Evolutionary conservation across 768 basidiomycete genomes (phyloP).

Genomic region (Phlebiopsis gigantea): DNA sequence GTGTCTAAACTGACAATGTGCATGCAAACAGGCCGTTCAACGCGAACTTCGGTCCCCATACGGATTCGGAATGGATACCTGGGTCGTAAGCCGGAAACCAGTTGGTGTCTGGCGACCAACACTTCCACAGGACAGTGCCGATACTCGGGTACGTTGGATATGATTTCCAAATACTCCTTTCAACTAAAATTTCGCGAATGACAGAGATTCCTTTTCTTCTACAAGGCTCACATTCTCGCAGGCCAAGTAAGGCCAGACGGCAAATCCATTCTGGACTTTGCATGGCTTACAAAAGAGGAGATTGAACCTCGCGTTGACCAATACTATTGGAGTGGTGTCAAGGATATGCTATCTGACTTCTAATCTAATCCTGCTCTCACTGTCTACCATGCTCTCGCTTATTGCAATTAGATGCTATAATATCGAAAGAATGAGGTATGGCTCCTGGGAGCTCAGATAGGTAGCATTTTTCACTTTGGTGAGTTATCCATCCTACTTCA

Average conservation of each 20-base stretch:
- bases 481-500: too few species aligned
- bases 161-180: neutral
- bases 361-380: constrained; percentile 19
- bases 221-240: constrained; percentile 89
- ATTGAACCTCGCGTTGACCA: constrained; percentile 62
- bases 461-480: neutral
- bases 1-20: neutral
- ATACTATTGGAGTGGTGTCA: constrained; percentile 72
- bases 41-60: constrained; percentile 66
- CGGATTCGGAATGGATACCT: constrained; percentile 83
- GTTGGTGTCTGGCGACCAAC: constrained; percentile 70
- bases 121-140: constrained; percentile 8
- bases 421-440: neutral
- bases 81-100: constrained; percentile 89
- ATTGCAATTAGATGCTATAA: neutral
- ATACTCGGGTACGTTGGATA: constrained; percentile 12
- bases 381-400: neutral
- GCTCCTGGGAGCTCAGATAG: neutral
- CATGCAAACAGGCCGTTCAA: constrained; percentile 59
- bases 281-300: constrained; percentile 94
- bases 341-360: constrained; percentile 75
- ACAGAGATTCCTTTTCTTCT: constrained; percentile 80
- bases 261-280: constrained; percentile 65
- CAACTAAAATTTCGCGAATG: neutral
- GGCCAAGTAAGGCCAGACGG: constrained; percentile 68